phyloP scores from a whole-genome alignment of 176 grass and related monocot genomes.

The Paspalum vaginatum region DNA sequence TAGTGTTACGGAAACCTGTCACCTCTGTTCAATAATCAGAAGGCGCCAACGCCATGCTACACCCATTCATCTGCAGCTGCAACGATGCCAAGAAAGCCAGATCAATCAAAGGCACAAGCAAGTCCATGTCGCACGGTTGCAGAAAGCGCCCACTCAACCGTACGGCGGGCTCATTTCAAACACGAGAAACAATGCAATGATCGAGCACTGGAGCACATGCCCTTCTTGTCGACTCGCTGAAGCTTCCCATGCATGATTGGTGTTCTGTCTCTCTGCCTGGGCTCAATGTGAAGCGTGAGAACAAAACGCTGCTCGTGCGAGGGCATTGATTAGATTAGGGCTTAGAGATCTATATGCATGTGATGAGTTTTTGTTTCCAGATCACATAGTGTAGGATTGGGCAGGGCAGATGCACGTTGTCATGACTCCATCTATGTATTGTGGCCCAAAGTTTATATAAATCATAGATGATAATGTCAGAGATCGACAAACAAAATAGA shows the following conservation, averaged over 20 bases:
- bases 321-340: neutral
- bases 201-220: neutral
- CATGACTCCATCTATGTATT: too few relatives aligned
- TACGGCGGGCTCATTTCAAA: neutral
- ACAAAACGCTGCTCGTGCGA: conserved; percentile 17
- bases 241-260: neutral
- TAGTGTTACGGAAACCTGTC: neutral
- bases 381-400: neutral
- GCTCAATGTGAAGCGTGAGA: neutral
- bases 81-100: neutral
- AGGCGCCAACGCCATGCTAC: conserved; percentile 1
- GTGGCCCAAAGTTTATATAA: too few relatives aligned
- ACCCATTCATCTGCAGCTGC: conserved; percentile 6
- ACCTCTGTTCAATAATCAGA: neutral
- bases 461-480: too few relatives aligned
- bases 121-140: conserved; percentile 6
- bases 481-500: too few relatives aligned
- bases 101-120: neutral
- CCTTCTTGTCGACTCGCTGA: neutral
- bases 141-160: neutral
- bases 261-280: neutral
- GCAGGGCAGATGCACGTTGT: too few relatives aligned
- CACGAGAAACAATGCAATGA: too few relatives aligned
- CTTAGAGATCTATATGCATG: conserved; percentile 11
- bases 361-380: neutral